phyloP scores from a whole-genome alignment of 2,329 filamentous ascomycete genomes.

The Aureobasidium sp. region DNA sequence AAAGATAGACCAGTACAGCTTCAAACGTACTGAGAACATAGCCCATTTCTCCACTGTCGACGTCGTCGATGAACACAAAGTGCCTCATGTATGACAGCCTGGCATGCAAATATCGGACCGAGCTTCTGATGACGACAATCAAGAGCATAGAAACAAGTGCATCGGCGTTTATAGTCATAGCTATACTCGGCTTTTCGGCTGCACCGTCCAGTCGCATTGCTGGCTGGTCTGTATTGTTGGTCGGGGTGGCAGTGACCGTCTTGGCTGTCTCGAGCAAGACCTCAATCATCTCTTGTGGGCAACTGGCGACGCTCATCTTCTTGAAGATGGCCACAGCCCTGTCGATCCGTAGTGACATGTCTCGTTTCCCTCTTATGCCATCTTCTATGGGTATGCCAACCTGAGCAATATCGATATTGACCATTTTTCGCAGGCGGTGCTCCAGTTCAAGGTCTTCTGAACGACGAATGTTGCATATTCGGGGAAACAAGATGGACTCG shows the following conservation, averaged over 20 bases:
- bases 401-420: slow-evolving; percentile 87
- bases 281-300: slow-evolving; percentile 84
- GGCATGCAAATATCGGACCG: slow-evolving; percentile 80
- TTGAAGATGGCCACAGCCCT: slow-evolving; percentile 83
- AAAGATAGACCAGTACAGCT: slow-evolving; percentile 82
- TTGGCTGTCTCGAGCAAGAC: slow-evolving; percentile 75
- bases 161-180: slow-evolving; percentile 73
- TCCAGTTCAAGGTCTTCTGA: slow-evolving; percentile 83
- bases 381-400: slow-evolving; percentile 82
- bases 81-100: slow-evolving; percentile 90
- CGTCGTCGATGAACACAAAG: slow-evolving; percentile 96
- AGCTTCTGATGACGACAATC: slow-evolving; percentile 85
- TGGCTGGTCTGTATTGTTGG: slow-evolving; percentile 30
- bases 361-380: slow-evolving; percentile 69
- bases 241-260: slow-evolving; percentile 57
- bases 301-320: slow-evolving; percentile 69
- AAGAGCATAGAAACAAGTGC: slow-evolving; percentile 85
- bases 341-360: slow-evolving; percentile 68
- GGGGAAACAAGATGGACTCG: slow-evolving; percentile 72
- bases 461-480: slow-evolving; percentile 68
- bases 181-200: slow-evolving; percentile 48
- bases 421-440: slow-evolving; percentile 85
- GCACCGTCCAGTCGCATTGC: slow-evolving; percentile 23
- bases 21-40: slow-evolving; percentile 96
- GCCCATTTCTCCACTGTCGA: slow-evolving; percentile 91